These are phyloP conservation scores for Eimeria mitis DNA, from an alignment of 169 alveolate genomes.

Conservation along the genomic window DNA sequence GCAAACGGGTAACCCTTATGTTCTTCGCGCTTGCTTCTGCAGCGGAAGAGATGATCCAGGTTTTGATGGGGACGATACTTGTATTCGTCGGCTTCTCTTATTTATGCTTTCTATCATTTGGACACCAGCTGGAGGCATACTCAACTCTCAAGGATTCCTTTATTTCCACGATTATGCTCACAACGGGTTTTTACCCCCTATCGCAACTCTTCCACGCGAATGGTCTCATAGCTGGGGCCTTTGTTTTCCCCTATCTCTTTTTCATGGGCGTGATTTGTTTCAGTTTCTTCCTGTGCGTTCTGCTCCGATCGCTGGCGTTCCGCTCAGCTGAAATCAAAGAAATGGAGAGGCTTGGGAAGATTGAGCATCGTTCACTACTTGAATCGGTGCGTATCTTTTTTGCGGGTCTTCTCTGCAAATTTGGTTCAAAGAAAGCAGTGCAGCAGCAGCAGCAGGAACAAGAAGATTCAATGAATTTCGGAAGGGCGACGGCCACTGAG, in stretches of 20 bases:
- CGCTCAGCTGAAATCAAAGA: conserved; percentile 58
- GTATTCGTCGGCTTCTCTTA: conserved; percentile 49
- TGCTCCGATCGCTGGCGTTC: conserved; percentile 63
- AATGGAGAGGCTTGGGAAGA: conserved; percentile 28
- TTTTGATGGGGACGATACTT: not conserved
- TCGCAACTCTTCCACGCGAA: conserved; percentile 62
- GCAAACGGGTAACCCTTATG: conserved; percentile 43
- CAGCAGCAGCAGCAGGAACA: not conserved
- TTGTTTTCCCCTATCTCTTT: conserved; percentile 59
- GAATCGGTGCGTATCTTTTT: not conserved
- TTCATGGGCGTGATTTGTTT: conserved; percentile 52
- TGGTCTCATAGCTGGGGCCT: conserved; percentile 25
- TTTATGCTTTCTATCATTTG: conserved; percentile 53
- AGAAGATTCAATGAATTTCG: not conserved
- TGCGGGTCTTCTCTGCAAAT: conserved; percentile 20
- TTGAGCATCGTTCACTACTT: conserved; percentile 16
- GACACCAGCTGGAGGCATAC: conserved; percentile 10
- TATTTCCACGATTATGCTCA: conserved; percentile 27
- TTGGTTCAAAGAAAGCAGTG: not conserved
- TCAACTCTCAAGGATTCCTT: conserved; percentile 42
- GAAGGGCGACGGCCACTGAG: not conserved
- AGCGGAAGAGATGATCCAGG: conserved; percentile 39
- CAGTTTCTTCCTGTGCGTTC: conserved; percentile 52
- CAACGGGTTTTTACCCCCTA: conserved; percentile 62
- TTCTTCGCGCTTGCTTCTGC: conserved; percentile 63